These are phyloP conservation scores for Magnolia changhungtana DNA, from an alignment of 164 flowering plant species.

Conservation along the genomic window DNA sequence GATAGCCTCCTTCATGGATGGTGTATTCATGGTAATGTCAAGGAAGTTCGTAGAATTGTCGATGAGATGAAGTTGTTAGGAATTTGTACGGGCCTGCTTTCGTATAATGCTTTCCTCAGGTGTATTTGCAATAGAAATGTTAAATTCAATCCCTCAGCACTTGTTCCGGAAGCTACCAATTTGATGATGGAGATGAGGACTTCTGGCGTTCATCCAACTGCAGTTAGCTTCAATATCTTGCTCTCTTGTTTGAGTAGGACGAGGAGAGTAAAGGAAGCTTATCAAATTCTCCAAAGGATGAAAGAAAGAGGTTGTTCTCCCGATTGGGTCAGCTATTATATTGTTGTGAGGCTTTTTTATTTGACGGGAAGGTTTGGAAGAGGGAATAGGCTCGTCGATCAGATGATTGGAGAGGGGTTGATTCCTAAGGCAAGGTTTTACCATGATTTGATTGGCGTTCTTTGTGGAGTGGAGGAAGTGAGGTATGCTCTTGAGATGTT, in stretches of 20 bases:
- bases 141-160: constrained; percentile 60
- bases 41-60: constrained; percentile 53
- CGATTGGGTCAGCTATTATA: constrained; percentile 73
- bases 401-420: constrained; percentile 55
- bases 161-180: constrained; percentile 60
- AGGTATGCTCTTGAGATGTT: constrained; percentile 58
- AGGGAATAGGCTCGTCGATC: constrained; percentile 56
- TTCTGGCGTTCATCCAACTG: constrained; percentile 38
- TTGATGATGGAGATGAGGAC: constrained; percentile 75
- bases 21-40: constrained; percentile 53
- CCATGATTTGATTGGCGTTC: constrained; percentile 61
- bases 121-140: constrained; percentile 61
- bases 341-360: constrained; percentile 60
- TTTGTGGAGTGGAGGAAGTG: constrained; percentile 66
- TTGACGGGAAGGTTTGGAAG: constrained; percentile 62
- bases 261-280: constrained; percentile 73
- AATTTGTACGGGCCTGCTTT: constrained; percentile 39
- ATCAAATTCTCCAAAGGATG: constrained; percentile 46
- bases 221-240: constrained; percentile 58
- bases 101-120: constrained; percentile 58
- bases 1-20: constrained; percentile 60
- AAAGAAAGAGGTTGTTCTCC: constrained; percentile 47
- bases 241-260: constrained; percentile 64
- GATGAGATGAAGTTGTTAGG: constrained; percentile 57
- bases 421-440: constrained; percentile 54